These are phyloP conservation scores for Sarocladiaceae sp. DNA, from an alignment of 2,329 filamentous ascomycete species.

Conservation along the genomic window DNA sequence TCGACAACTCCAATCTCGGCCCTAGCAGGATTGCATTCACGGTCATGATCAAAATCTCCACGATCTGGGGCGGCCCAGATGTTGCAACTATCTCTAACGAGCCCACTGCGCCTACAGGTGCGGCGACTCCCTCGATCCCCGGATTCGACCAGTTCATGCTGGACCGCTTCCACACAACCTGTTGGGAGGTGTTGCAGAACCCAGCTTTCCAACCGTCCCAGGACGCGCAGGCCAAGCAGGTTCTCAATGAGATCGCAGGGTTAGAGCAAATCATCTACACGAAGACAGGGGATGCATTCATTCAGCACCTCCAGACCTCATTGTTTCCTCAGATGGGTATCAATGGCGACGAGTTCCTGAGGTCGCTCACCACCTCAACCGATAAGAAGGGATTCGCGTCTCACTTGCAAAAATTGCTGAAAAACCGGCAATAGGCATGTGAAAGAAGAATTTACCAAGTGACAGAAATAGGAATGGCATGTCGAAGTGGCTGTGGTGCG, in stretches of 20 bases:
- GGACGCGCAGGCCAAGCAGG: slow-evolving; percentile 84
- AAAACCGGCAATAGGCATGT: slow-evolving; percentile 35
- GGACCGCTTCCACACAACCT: slow-evolving; percentile 79
- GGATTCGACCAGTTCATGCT: slow-evolving; percentile 93
- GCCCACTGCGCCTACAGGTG: slow-evolving; percentile 43
- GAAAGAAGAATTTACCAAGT: too few species aligned
- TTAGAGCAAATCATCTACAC: slow-evolving; percentile 86
- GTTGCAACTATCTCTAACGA: slow-evolving; percentile 53
- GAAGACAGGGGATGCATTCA: slow-evolving; percentile 82
- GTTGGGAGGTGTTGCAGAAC: slow-evolving; percentile 83
- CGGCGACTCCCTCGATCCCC: slow-evolving; percentile 60
- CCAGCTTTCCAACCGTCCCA: slow-evolving; percentile 71
- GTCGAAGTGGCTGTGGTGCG: too few species aligned
- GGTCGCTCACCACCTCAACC: slow-evolving; percentile 51
- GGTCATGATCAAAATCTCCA: slow-evolving; percentile 77
- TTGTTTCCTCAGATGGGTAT: slow-evolving; percentile 64
- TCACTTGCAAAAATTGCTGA: slow-evolving; percentile 59
- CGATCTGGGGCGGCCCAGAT: slow-evolving; percentile 87
- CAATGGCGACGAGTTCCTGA: slow-evolving; percentile 56
- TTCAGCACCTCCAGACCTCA: slow-evolving; percentile 59
- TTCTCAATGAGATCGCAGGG: slow-evolving; percentile 80
- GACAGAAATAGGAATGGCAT: too few species aligned
- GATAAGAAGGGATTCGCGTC: slow-evolving; percentile 60
- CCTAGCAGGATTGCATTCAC: slow-evolving; percentile 72
- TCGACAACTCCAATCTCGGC: slow-evolving; percentile 58